A percentile compares a stretch with the other conserved stretches of the same genome.
Evolutionary conservation across 345 rosid species (phyloP).

Genomic region (Populus pruinosa): DNA sequence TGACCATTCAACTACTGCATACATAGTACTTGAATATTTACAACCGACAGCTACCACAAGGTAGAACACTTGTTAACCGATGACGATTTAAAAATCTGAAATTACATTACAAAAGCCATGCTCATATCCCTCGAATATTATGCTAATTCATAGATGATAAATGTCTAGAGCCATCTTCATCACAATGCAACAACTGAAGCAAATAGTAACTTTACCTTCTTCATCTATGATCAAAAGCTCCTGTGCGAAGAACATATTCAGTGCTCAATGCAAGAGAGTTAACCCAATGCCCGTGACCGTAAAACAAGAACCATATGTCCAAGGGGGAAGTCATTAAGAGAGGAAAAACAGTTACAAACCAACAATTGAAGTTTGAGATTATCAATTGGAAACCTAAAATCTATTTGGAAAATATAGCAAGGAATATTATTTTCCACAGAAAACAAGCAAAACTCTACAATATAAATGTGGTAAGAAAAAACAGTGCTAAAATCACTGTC

Average conservation of each 20-base stretch:
- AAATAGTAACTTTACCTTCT: conserved; percentile 44
- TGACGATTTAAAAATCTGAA: neutral
- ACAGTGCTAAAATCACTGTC: neutral
- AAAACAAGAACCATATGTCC: conserved; percentile 11
- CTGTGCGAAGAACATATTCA: conserved; percentile 87
- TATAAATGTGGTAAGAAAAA: neutral
- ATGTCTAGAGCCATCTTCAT: neutral
- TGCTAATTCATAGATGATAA: neutral
- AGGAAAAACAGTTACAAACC: neutral
- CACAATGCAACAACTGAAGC: neutral
- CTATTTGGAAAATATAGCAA: neutral
- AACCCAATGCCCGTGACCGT: conserved; percentile 99
- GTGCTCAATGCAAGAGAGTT: conserved; percentile 96
- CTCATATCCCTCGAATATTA: neutral
- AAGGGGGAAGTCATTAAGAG: neutral
- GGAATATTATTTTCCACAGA: too few species aligned
- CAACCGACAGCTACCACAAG: neutral
- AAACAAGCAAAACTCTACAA: neutral
- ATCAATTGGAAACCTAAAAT: neutral
- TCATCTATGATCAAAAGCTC: conserved; percentile 95
- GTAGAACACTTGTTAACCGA: neutral
- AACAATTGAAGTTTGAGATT: neutral
- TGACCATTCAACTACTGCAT: neutral
- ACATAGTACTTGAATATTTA: neutral
- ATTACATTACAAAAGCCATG: neutral